Base-by-base conservation (phyloP, 2,329 filamentous ascomycete species). In the Cytospora leucostoma region DNA sequence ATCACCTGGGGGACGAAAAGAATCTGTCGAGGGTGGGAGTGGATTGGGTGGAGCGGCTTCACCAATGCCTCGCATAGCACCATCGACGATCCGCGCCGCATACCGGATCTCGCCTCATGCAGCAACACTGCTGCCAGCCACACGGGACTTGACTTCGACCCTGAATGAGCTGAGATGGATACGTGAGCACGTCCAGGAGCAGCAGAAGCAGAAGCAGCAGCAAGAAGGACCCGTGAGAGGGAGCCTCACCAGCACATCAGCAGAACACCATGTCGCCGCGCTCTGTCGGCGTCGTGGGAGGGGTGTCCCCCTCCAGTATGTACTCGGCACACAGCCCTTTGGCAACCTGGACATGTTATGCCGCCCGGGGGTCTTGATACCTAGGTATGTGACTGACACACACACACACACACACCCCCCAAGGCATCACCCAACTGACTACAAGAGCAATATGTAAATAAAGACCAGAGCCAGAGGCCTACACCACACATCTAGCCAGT, bases 261-360 rank as follows among this genome's bases (percentile, higher is more conserved):
- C 19, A 34, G 58, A 66, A 55, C 17, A 33, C 37, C 49, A 57
- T 17, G 21, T 84, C 2, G 67, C 74, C 8, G 66, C 70, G 1
- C 73, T 88, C 7, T 86, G 83, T 66, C 74, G 73, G 4, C 74
- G 78, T 56, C 78, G 87, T 38, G 79, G 82, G 10, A 75, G 73
- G 10, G 92, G 92, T 1, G 84, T 88, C 63, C 95, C 95, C 1
- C 77, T 99, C 38, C 95, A 98, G 74, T 98, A 98, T 73, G 82
- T 98, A 27, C 79, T 99, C 1, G 93, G 93, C 4, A 88, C 88
- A 6, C 93, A 97, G 74, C 95, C 90, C 1, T 98, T 99, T 76
- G 94, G 93, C 0, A 78, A 86, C 5, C 77, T 98, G 17, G 89
- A 97, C 50, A 89, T 99, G 53, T 77, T 82, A 61, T 97, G 93